Conservation (phyloP, 352 stramenopile genomes). For the Phytophthora pini region DNA sequence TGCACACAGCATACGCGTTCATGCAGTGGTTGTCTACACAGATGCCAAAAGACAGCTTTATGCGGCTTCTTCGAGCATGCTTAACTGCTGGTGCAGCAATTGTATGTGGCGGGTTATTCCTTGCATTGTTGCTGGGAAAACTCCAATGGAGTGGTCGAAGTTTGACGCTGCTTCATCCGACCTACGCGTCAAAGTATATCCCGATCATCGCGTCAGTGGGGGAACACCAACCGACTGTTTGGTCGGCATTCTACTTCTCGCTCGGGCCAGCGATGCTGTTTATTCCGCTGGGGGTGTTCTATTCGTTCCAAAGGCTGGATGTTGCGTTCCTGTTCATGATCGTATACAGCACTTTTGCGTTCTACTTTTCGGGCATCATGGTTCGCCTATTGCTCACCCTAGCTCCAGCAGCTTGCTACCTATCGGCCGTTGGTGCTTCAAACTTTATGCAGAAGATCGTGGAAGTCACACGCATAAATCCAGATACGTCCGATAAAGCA, state of each 20-base stretch:
- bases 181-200: conserved; percentile 95
- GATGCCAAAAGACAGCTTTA: conserved; percentile 56
- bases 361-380: conserved; percentile 95
- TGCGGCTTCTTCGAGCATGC: conserved; percentile 49
- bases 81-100: conserved; percentile 43
- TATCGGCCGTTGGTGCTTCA: conserved; percentile 87
- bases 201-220: conserved; percentile 95
- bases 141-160: conserved; percentile 93
- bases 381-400: conserved; percentile 93
- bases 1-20: conserved; percentile 52
- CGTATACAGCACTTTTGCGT: conserved; percentile 91
- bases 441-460: conserved; percentile 59
- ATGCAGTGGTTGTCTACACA: conserved; percentile 58
- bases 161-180: conserved; percentile 92
- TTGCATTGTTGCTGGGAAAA: conserved; percentile 73
- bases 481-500: conserved; percentile 10
- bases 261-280: conserved; percentile 90
- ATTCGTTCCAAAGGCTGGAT: conserved; percentile 79
- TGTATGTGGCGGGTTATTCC: conserved; percentile 43
- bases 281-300: conserved; percentile 90
- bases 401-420: conserved; percentile 89
- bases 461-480: conserved; percentile 20
- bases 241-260: conserved; percentile 93
- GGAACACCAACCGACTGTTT: conserved; percentile 95
- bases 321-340: conserved; percentile 91